phyloP scores from a whole-genome alignment of 2,329 filamentous ascomycete genomes.

The Parastagonospora nodorum region DNA sequence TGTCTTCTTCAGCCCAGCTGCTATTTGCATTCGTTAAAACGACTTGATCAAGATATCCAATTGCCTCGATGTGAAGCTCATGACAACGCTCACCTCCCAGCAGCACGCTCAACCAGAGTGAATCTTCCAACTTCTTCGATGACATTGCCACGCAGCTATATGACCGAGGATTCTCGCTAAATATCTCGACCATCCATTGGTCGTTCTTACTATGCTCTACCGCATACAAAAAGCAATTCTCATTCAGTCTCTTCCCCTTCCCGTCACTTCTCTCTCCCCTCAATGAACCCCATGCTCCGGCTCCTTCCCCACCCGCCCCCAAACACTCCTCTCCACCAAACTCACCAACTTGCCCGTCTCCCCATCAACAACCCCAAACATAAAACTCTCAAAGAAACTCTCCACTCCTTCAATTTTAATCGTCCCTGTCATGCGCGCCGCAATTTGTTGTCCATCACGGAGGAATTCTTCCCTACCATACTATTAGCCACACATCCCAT shows the following conservation, averaged over 20 bases:
- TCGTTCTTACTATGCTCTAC: no score
- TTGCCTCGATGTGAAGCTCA: no score
- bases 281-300: conserved; percentile 3
- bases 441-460: conserved; percentile 36
- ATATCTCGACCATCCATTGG: no score
- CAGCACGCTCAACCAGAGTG: no score
- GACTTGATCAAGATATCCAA: no score
- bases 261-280: not conserved
- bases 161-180: no score
- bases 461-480: conserved; percentile 32
- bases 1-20: no score
- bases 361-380: conserved; percentile 35
- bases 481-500: no score
- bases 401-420: conserved; percentile 32
- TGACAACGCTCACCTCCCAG: no score
- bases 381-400: conserved; percentile 35
- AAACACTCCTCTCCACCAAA: conserved; percentile 36
- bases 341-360: conserved; percentile 34
- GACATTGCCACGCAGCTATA: no score
- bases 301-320: conserved; percentile 15
- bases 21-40: no score
- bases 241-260: not conserved
- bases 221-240: not conserved
- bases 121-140: no score
- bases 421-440: conserved; percentile 36